Conservation (phyloP, 352 stramenopile species). For the Globisporangium cystogenes region DNA sequence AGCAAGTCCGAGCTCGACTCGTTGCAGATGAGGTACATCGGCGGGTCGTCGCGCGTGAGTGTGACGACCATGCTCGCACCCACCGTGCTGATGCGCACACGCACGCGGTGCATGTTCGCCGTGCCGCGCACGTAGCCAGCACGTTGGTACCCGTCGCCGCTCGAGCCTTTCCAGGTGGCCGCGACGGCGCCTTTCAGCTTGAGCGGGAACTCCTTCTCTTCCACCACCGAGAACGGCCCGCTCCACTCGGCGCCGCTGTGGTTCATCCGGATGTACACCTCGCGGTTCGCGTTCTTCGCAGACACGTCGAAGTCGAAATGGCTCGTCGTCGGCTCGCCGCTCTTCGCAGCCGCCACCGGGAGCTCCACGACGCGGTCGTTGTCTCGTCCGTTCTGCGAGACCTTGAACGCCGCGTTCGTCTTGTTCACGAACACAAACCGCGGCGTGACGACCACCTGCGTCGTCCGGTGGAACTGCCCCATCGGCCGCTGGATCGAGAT, state of each 20-base stretch:
- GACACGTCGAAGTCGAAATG: slow-evolving; percentile 73
- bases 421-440: slow-evolving; percentile 88
- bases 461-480: slow-evolving; percentile 84
- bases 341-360: slow-evolving; percentile 23
- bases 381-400: slow-evolving; percentile 61
- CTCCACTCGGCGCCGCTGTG: slow-evolving; percentile 75
- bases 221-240: slow-evolving; percentile 68
- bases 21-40: slow-evolving; percentile 86
- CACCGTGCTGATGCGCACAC: slow-evolving; percentile 71
- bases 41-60: slow-evolving; percentile 63
- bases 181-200: slow-evolving; percentile 60
- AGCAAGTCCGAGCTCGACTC: slow-evolving; percentile 71
- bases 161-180: slow-evolving; percentile 38
- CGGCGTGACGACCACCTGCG: slow-evolving; percentile 80
- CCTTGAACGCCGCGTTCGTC: slow-evolving; percentile 62
- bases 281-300: slow-evolving; percentile 41
- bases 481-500: slow-evolving; percentile 83
- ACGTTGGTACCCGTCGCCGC: slow-evolving; percentile 25
- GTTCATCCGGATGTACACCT: slow-evolving; percentile 74
- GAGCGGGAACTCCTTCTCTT: slow-evolving; percentile 85
- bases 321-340: slow-evolving; percentile 25
- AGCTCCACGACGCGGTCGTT: slow-evolving; percentile 67
- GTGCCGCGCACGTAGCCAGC: slow-evolving; percentile 38
- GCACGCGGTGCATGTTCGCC: slow-evolving; percentile 57
- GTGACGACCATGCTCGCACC: slow-evolving; percentile 80